Percentiles rank a stretch among this genome's conserved stretches.
Conservation (phyloP, 768 basidiomycete genomes). For the Leucocoprinus birnbaumii region DNA sequence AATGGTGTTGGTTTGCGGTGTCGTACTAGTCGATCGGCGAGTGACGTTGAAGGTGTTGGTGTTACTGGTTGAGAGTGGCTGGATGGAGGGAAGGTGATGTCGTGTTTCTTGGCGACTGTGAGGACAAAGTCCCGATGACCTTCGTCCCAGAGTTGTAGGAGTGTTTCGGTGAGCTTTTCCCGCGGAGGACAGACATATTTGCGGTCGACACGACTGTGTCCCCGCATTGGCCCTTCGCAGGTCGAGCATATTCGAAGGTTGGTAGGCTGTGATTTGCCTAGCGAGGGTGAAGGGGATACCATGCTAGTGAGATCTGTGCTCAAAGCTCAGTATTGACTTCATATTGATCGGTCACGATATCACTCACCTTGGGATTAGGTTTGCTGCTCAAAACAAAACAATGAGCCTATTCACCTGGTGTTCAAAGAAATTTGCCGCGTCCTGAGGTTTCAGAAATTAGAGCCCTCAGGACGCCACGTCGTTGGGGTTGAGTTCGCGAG, state of each 20-base stretch:
- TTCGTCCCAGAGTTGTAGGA: constrained; percentile 6
- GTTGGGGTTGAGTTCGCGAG: background rate
- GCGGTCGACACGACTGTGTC: constrained; percentile 3
- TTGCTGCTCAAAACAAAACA: background rate
- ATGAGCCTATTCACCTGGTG: constrained; percentile 3
- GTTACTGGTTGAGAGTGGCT: background rate
- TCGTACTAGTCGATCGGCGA: background rate
- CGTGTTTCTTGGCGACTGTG: background rate
- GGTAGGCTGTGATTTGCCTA: background rate
- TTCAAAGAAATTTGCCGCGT: no score
- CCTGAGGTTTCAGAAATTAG: background rate
- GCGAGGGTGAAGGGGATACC: background rate
- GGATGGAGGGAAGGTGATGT: background rate
- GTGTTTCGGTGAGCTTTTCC: constrained; percentile 2
- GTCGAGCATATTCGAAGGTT: background rate
- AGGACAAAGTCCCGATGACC: constrained; percentile 8
- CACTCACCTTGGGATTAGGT: background rate
- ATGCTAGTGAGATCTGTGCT: background rate
- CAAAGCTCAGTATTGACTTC: background rate
- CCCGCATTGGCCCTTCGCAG: constrained; percentile 6
- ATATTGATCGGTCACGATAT: no score
- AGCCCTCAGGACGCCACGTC: background rate
- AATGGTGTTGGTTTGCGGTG: background rate
- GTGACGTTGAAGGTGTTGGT: background rate
- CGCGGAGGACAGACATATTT: constrained; percentile 2